Evolutionary conservation across 495 filamentous ascomycete species (phyloP), one percentile per base, ranked within the genome.

Genomic region (Penicillium egyptiacum): DNA sequence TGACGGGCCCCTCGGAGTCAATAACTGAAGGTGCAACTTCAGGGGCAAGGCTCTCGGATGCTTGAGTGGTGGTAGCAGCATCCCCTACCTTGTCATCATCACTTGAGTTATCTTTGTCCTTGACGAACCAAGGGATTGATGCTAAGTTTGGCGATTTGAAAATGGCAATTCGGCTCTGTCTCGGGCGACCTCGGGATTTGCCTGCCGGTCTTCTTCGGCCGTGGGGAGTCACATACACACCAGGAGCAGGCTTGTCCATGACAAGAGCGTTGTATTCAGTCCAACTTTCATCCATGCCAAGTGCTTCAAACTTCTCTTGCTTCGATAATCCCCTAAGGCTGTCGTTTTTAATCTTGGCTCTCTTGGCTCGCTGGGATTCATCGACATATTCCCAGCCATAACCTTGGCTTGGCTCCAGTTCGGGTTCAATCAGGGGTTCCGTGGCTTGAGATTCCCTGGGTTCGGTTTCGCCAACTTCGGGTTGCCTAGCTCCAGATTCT

Each of bases 181-280:
- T 67, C 9, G 81, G 82, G 5, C 82, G 78, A n/a, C 83, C 83
- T 61, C 71, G 70, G 30, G 63, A 62, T 51, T 72, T 75, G 6
- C 69, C 75, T 17, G 69, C 67, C n/a, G 80, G 76, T 56, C 72
- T 70, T 28, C 70, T 65, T 44, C 66, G 73, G 26, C 77, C 80
- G 28, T 69, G 71, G 7, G 80, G 72, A 28, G 82, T 82, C 42
- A 83, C 61, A 55, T 83, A 83, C 2, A 84, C 64, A 9, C 81
- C 81, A 37, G 80, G 67, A 20, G 30, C 57, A n/a, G 71, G 63
- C 7, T 71, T 69, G 11, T 78, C 73, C 47, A 77, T 70, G 6
- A 76, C 43, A 5, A 73, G 53, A 19, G 71, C 67, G n/a, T 60
- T 76, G 52, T 77, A 77, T 50, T 79, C 75, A 0, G 75, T 77